Conservation (phyloP, 2,329 filamentous ascomycete genomes). For the Pseudogymnoascus sp. region DNA sequence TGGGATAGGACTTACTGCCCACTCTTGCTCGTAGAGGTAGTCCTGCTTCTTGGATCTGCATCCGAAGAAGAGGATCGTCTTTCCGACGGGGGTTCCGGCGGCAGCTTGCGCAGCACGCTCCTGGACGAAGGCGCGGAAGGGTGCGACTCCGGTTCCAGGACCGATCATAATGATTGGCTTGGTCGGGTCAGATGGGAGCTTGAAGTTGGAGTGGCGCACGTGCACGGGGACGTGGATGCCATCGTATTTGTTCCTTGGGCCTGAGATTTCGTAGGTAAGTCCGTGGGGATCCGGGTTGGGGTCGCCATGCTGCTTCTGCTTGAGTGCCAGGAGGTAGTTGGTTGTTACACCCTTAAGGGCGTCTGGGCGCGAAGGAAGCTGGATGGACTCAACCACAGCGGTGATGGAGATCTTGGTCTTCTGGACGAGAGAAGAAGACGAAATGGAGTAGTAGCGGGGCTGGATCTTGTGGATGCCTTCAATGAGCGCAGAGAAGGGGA, state of each 20-base stretch:
- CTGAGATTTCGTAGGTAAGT: slow-evolving; percentile 76
- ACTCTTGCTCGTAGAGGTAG: slow-evolving; percentile 87
- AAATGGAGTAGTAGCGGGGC: slow-evolving; percentile 98
- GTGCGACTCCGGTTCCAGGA: slow-evolving; percentile 91
- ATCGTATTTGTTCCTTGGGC: slow-evolving; percentile 94
- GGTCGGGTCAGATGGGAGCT: slow-evolving; percentile 87
- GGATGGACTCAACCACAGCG: slow-evolving; percentile 81
- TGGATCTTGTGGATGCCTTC: slow-evolving; percentile 93
- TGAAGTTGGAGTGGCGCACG: slow-evolving; percentile 97
- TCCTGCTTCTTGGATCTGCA: slow-evolving; percentile 85
- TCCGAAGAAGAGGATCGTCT: slow-evolving; percentile 88
- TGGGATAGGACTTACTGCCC: slow-evolving; percentile 63
- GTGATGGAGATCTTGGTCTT: slow-evolving; percentile 94
- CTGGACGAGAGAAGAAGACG: slow-evolving; percentile 89
- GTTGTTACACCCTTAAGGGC: slow-evolving; percentile 89
- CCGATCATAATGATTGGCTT: slow-evolving; percentile 96
- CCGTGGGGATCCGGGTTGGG: slow-evolving; percentile 75
- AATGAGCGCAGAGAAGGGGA: slow-evolving; percentile 92
- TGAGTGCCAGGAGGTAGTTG: slow-evolving; percentile 90
- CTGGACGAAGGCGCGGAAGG: slow-evolving; percentile 92
- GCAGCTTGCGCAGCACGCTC: slow-evolving; percentile 81
- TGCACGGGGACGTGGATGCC: slow-evolving; percentile 93
- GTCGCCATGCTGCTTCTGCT: slow-evolving; percentile 93
- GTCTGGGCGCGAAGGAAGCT: slow-evolving; percentile 69
- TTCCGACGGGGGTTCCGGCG: slow-evolving; percentile 75